These are phyloP conservation scores for Xerocomus potaroensis DNA, from an alignment of 768 basidiomycete genomes.

Conservation along the genomic window DNA sequence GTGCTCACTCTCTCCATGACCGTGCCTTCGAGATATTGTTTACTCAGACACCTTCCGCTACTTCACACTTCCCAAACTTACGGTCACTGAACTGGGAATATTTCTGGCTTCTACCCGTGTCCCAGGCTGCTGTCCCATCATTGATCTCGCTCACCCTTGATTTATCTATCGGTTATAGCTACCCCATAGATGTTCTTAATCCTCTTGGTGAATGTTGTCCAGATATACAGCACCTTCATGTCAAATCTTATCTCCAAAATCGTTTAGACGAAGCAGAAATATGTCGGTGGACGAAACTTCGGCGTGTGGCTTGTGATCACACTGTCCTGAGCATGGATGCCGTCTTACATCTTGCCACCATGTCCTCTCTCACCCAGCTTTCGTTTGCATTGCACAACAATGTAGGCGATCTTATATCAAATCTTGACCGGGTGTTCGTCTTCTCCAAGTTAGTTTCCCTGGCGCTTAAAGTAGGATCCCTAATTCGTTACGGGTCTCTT, in stretches of 20 bases:
- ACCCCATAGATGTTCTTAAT: background rate
- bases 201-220: background rate
- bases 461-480: background rate
- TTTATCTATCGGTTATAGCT: background rate
- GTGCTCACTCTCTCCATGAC: rapidly evolving
- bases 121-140: background rate
- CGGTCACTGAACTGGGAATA: background rate
- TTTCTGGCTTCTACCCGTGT: no score
- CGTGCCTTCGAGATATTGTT: background rate
- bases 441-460: background rate
- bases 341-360: background rate
- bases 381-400: background rate
- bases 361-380: background rate
- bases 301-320: background rate
- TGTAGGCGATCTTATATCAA: background rate
- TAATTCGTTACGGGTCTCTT: background rate
- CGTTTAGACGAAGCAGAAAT: background rate
- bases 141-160: background rate
- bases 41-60: background rate
- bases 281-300: background rate
- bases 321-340: background rate
- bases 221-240: background rate
- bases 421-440: background rate
- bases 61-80: background rate
- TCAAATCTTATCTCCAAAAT: background rate